A percentile compares a stretch with the other conserved stretches of the same genome.
Conservation (phyloP, 2,329 filamentous ascomycete species). For the Achaetomium macrosporum region DNA sequence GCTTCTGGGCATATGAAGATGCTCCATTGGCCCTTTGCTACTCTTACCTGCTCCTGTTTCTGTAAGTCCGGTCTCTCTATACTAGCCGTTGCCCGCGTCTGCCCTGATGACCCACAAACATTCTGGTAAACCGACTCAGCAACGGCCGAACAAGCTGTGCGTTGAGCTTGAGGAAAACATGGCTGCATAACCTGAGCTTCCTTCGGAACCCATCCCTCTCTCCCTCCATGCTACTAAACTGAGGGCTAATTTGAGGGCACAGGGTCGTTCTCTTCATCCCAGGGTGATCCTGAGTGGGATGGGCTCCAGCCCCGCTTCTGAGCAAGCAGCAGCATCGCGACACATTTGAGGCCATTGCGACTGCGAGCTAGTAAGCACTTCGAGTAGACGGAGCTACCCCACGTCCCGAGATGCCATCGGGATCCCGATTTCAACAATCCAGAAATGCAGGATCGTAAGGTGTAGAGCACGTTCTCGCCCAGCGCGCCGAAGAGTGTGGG, state of each 20-base stretch:
- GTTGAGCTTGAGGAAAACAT: slow-evolving; percentile 21
- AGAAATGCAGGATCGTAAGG: not conserved
- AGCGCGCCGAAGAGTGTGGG: slow-evolving; percentile 3
- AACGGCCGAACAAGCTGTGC: slow-evolving; percentile 17
- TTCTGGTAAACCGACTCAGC: slow-evolving; percentile 29
- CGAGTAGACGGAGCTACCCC: not conserved
- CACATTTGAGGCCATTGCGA: too few species aligned
- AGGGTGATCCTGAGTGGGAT: too few species aligned
- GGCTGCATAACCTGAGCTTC: slow-evolving; percentile 17
- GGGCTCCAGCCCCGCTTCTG: too few species aligned
- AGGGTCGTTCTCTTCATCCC: not conserved
- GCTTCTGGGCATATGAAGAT: not conserved
- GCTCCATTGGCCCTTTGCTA: not conserved
- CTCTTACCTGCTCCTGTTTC: not conserved
- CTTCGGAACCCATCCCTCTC: not conserved
- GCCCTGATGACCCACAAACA: slow-evolving; percentile 24
- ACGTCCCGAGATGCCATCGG: not conserved
- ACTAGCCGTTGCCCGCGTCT: not conserved
- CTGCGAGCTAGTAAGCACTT: too few species aligned
- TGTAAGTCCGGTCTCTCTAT: slow-evolving; percentile 14
- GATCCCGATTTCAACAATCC: slow-evolving; percentile 1
- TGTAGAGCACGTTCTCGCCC: slow-evolving; percentile 8
- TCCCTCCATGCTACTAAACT: not conserved
- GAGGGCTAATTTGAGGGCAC: slow-evolving; percentile 2
- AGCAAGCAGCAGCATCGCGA: too few species aligned